Conservation (phyloP, 345 rosid species). For the Eutrema yunnanense region DNA sequence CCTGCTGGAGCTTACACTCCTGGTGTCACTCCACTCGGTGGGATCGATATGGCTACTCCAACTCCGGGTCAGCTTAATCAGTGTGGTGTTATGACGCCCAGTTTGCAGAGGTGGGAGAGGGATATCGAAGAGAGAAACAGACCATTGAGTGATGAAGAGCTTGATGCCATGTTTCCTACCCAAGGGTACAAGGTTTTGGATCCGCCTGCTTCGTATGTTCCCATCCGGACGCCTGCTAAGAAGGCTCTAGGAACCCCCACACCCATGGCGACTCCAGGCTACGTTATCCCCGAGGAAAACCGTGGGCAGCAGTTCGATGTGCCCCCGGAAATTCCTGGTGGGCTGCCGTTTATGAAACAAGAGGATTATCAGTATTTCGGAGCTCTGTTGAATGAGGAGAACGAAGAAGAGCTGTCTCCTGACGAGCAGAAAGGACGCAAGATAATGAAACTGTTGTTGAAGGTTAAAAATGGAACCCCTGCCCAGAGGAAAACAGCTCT, state of each 20-base stretch:
- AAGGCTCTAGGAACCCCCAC: conserved; percentile 87
- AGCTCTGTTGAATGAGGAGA: conserved; percentile 77
- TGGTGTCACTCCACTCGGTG: conserved; percentile 91
- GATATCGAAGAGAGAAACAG: conserved; percentile 98
- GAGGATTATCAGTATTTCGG: conserved; percentile 98
- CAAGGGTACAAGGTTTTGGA: conserved; percentile 94
- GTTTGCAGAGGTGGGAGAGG: conserved; percentile 94
- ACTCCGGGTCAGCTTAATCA: conserved; percentile 66
- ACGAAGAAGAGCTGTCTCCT: conserved; percentile 84
- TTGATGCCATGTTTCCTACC: conserved; percentile 88
- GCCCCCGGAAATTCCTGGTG: conserved; percentile 82
- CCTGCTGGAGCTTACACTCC: conserved; percentile 83
- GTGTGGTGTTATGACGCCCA: conserved; percentile 77
- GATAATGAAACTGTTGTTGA: conserved; percentile 89
- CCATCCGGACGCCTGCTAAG: conserved; percentile 89
- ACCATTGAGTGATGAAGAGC: conserved; percentile 94
- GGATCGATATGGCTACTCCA: conserved; percentile 77
- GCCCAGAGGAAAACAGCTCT: conserved; percentile 97
- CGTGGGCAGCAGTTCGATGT: conserved; percentile 98
- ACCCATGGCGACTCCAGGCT: conserved; percentile 84
- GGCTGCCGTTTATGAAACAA: conserved; percentile 93
- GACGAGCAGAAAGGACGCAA: conserved; percentile 97
- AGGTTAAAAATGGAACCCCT: conserved; percentile 98
- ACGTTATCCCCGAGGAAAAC: conserved; percentile 81
- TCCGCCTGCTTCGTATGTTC: conserved; percentile 93